These are phyloP conservation scores for Tricholoma matsutake DNA, from an alignment of 768 basidiomycete genomes.

Conservation along the genomic window DNA sequence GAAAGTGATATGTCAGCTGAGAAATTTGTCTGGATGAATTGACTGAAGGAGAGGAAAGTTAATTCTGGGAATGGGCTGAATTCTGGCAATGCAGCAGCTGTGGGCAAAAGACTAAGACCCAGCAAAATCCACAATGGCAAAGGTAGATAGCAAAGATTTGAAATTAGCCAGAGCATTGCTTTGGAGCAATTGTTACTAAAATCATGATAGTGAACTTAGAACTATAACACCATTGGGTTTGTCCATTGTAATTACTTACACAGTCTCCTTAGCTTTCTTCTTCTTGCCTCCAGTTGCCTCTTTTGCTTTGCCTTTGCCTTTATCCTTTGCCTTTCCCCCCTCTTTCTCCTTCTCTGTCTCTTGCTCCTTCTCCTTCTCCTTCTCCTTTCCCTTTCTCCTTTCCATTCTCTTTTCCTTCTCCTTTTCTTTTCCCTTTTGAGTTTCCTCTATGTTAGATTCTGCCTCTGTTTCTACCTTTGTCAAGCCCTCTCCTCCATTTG, in stretches of 20 bases:
- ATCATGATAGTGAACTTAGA: neutral
- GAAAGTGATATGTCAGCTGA: conserved; percentile 3
- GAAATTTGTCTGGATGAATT: conserved; percentile 1
- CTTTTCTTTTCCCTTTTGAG: neutral
- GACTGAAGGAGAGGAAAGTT: neutral
- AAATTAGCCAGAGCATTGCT: neutral
- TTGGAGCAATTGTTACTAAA: neutral
- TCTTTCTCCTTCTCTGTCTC: too few species aligned
- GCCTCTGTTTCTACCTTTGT: neutral
- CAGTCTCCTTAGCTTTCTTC: neutral
- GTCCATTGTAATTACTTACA: neutral
- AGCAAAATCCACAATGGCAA: neutral
- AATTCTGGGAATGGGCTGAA: neutral
- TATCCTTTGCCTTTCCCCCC: too few species aligned
- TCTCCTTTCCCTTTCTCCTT: neutral
- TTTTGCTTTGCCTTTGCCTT: too few species aligned
- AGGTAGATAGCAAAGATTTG: neutral
- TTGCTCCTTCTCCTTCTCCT: neutral
- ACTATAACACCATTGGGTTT: neutral
- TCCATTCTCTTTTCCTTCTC: neutral
- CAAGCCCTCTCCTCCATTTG: too few species aligned
- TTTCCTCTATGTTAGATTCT: neutral
- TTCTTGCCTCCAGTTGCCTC: neutral
- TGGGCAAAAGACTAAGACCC: neutral
- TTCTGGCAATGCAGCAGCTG: neutral